Evolutionary conservation across 257 asterid genomes (phyloP).

Genomic region (Plantago major): DNA sequence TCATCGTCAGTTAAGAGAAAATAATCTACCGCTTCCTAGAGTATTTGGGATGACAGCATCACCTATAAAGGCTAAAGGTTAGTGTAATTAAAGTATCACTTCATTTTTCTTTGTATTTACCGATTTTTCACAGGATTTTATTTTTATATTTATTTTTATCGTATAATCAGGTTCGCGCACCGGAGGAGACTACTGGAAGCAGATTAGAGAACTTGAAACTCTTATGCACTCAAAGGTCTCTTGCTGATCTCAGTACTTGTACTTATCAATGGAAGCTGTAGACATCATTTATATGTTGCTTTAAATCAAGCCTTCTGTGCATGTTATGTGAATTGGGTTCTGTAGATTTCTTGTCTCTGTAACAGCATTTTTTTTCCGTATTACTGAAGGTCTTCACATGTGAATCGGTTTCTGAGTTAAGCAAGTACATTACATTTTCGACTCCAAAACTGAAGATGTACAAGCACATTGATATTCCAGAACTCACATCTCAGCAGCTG

Average conservation of each 20-base stretch:
- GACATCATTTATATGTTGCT: not conserved
- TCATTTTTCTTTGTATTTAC: not conserved
- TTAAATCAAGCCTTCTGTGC: not conserved
- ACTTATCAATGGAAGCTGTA: not conserved
- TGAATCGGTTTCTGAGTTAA: slow-evolving; percentile 43
- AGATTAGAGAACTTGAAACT: slow-evolving; percentile 56
- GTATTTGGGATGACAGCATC: slow-evolving; percentile 95
- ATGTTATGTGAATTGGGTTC: not conserved
- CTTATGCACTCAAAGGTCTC: slow-evolving; percentile 85
- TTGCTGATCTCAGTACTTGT: not conserved
- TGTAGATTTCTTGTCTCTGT: not conserved
- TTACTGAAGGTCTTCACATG: slow-evolving; percentile 71
- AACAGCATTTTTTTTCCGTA: slow-evolving; percentile 9
- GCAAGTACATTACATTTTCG: slow-evolving; percentile 44
- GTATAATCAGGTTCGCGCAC: slow-evolving; percentile 42
- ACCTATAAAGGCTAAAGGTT: slow-evolving; percentile 88
- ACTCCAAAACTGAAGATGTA: slow-evolving; percentile 50
- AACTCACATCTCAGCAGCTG: slow-evolving; percentile 16
- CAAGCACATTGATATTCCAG: slow-evolving; percentile 29
- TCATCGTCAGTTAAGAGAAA: slow-evolving; percentile 33
- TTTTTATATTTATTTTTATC: slow-evolving; percentile 5
- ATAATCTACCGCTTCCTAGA: slow-evolving; percentile 51
- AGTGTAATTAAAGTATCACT: slow-evolving; percentile 2
- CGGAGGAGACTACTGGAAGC: slow-evolving; percentile 35
- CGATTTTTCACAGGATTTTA: not conserved